A percentile compares a stretch with the other conserved stretches of the same genome.
phyloP scores from a whole-genome alignment of 2,329 filamentous ascomycete species.

The Dactylellina leptospora region DNA sequence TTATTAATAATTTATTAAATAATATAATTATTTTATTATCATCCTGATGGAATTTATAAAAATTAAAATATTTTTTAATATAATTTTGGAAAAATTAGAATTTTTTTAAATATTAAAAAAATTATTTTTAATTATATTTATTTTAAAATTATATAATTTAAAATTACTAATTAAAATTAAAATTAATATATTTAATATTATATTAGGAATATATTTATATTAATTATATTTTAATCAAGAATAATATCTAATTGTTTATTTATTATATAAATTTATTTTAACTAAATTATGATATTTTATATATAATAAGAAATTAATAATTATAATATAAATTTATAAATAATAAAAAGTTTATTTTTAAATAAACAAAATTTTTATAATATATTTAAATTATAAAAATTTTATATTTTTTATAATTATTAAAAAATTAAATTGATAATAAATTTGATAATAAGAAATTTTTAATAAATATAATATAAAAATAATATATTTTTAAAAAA shows the following conservation, averaged over 20 bases:
- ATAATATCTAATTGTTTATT: neutral
- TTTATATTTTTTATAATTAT: slow-evolving; percentile 17
- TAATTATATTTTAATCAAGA: slow-evolving; percentile 14
- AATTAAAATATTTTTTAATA: too few relatives aligned
- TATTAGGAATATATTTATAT: neutral
- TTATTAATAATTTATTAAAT: too few relatives aligned
- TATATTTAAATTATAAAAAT: slow-evolving; percentile 26
- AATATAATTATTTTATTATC: too few relatives aligned
- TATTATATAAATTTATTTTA: slow-evolving; percentile 7
- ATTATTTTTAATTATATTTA: slow-evolving; percentile 5
- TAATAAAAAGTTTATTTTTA: slow-evolving; percentile 12
- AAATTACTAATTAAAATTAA: slow-evolving; percentile 16
- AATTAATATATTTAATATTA: neutral
- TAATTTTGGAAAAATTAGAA: neutral
- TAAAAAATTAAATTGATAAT: slow-evolving; percentile 16
- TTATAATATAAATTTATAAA: slow-evolving; percentile 9
- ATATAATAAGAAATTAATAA: slow-evolving; percentile 19
- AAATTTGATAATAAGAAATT: slow-evolving; percentile 20
- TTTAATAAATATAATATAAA: slow-evolving; percentile 36
- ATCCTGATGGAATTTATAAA: too few relatives aligned
- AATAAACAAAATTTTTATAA: slow-evolving; percentile 17
- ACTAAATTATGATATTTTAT: slow-evolving; percentile 17
- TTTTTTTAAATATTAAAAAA: slow-evolving; percentile 1
- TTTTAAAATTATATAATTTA: slow-evolving; percentile 24
- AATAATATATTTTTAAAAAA: slow-evolving; percentile 24